Conservation (phyloP, 805 yeast genomes). For the Cyberlindnera subsufficiens region DNA sequence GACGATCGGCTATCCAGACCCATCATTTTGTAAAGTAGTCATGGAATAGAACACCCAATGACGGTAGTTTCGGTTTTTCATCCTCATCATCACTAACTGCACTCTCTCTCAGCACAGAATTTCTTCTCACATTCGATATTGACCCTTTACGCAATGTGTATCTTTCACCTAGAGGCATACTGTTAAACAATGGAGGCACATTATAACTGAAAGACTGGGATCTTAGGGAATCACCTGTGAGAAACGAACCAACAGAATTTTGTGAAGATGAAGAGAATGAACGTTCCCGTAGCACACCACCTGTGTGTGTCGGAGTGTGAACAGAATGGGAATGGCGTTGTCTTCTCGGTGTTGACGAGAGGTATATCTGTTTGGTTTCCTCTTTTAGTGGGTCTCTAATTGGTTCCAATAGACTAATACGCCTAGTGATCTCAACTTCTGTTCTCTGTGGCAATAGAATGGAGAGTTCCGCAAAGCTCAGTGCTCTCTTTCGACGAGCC, state of each 20-base stretch:
- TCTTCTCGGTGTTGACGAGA: conserved; percentile 7
- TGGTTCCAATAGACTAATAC: conserved; percentile 43
- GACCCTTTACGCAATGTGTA: conserved; percentile 8
- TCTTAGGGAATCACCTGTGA: conserved; percentile 3
- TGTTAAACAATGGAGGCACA: conserved; percentile 9
- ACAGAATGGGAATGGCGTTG: conserved; percentile 10
- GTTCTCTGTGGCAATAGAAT: conserved; percentile 68
- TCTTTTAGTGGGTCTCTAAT: conserved; percentile 5
- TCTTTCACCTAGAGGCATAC: conserved; percentile 8
- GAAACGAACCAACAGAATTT: conserved; percentile 4
- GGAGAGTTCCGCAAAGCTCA: conserved; percentile 67
- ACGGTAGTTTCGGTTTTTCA: conserved; percentile 9
- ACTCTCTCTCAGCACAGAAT: conserved; percentile 7
- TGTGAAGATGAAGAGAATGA: conserved; percentile 11
- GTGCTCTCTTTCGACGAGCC: conserved; percentile 47
- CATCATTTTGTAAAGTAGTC: conserved; percentile 13
- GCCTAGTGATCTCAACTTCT: conserved; percentile 63
- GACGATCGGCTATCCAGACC: too few relatives aligned
- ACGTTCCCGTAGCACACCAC: conserved; percentile 5
- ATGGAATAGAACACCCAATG: conserved; percentile 17
- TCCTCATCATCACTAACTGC: conserved; percentile 15
- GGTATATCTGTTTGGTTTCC: conserved; percentile 4
- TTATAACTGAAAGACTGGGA: conserved; percentile 9
- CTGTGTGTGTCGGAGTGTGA: conserved; percentile 4
- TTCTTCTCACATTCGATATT: conserved; percentile 4